Base-by-base conservation (phyloP, 108 stramenopile species). In the Aurantiochytrium sp. region DNA sequence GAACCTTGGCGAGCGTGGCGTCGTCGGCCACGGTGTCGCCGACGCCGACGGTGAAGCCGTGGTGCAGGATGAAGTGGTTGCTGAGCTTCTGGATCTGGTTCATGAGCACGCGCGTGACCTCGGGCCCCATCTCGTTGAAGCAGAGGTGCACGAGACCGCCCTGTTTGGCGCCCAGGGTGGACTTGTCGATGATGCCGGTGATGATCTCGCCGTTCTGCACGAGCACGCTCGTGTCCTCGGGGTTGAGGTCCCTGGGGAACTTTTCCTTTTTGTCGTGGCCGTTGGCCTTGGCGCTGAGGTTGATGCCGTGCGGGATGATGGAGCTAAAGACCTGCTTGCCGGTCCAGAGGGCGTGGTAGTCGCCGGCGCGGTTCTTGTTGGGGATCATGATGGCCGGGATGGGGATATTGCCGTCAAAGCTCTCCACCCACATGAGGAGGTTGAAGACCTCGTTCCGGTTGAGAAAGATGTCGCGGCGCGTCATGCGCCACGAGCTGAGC, bases 141-240 rank as follows among this genome's bases (percentile, higher is more conserved):
- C 94, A 92, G 15, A 96, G 96, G 93, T 99, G 99, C 68, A 99
- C 97, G 42, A 99, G 90, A 30, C 97, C 97, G 42, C 97, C 97
- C 93, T 97, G 96, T 5, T 88, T 88, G 27, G 94, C 95, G 10
- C 99, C 99, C 69, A 99, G 96, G 0, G 95, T 96, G 88, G 96
- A 97, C 93, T 99, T 99, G 90, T 99, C 98, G 68, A 99, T 95
- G 19, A 95, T 96, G 68, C 99, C 99, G 86, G 95, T 94, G 42
- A 99, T 55, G 37, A 99, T 86, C 81, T 97, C 95, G 45, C 98
- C 98, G 68, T 97, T 94, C 69, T 95, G 92, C 55, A 99, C 96
- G 37, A 96, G 93, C 19, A 99, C 97, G 86, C 90, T 50, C 81
- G 94, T 93, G 89, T 97, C 98, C 86, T 95, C 94, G 5, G 94